phyloP scores from a whole-genome alignment of 2,329 filamentous ascomycete genomes.

The Pestalotiopsis sp. region DNA sequence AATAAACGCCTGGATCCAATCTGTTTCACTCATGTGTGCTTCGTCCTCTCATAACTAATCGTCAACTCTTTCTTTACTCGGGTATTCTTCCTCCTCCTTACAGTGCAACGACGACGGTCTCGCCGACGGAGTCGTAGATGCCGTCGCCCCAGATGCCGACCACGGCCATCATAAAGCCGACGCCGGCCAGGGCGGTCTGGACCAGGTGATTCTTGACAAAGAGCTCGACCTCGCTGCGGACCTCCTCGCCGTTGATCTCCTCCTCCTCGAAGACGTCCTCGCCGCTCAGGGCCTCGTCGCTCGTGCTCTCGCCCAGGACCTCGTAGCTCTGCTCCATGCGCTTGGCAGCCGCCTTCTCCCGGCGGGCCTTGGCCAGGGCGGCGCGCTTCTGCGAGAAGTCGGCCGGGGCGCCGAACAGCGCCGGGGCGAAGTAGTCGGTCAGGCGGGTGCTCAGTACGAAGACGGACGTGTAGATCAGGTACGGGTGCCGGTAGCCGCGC shows the following conservation, averaged over 20 bases:
- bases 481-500: conserved; percentile 77
- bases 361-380: conserved; percentile 29
- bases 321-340: conserved; percentile 75
- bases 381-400: conserved; percentile 33
- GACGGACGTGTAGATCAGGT: conserved; percentile 82
- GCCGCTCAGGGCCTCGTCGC: conserved; percentile 47
- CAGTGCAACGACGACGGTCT: conserved; percentile 24
- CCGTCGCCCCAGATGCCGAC: conserved; percentile 70
- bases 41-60: background rate
- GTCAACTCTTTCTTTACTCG: background rate
- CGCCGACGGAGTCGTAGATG: conserved; percentile 24
- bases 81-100: conserved; percentile 10
- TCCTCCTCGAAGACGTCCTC: conserved; percentile 43
- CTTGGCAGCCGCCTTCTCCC: conserved; percentile 34
- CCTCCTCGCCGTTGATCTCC: conserved; percentile 63
- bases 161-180: conserved; percentile 64
- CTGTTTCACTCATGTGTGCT: background rate
- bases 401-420: conserved; percentile 35
- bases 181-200: conserved; percentile 54
- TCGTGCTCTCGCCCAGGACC: conserved; percentile 55
- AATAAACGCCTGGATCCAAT: background rate
- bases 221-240: conserved; percentile 57
- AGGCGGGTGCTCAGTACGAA: conserved; percentile 66
- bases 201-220: conserved; percentile 57
- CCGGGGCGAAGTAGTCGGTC: conserved; percentile 50